Conservation (phyloP, 2,329 filamentous ascomycete species). For the Apiospora marii region DNA sequence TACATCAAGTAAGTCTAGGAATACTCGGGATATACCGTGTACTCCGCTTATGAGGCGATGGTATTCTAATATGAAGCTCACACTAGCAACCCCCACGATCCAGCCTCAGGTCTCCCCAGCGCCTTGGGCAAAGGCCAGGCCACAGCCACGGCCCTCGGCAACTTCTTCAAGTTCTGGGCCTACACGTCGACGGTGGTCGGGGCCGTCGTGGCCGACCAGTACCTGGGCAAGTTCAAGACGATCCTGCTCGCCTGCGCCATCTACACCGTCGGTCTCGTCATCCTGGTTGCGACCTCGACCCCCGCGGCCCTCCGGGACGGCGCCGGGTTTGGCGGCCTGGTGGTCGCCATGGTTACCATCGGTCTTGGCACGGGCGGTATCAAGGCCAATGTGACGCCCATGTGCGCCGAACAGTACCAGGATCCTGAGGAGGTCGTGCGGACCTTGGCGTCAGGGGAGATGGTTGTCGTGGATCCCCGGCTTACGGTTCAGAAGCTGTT, state of each 20-base stretch:
- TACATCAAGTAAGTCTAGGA: slow-evolving; percentile 56
- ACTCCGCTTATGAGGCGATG: not conserved
- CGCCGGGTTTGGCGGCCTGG: slow-evolving; percentile 57
- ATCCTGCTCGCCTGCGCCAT: slow-evolving; percentile 64
- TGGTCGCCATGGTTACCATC: slow-evolving; percentile 66
- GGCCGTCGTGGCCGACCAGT: slow-evolving; percentile 62
- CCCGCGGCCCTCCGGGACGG: slow-evolving; percentile 46
- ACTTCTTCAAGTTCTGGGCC: slow-evolving; percentile 61
- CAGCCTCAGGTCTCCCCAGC: slow-evolving; percentile 51
- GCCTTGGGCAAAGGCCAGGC: slow-evolving; percentile 64
- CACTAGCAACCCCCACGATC: slow-evolving; percentile 28
- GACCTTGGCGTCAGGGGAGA: slow-evolving; percentile 58
- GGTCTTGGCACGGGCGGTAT: slow-evolving; percentile 74
- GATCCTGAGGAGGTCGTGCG: slow-evolving; percentile 60
- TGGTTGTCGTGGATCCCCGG: slow-evolving; percentile 72
- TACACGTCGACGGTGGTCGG: slow-evolving; percentile 44
- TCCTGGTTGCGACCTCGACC: slow-evolving; percentile 61
- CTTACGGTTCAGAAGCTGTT: slow-evolving; percentile 74
- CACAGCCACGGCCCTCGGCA: slow-evolving; percentile 64
- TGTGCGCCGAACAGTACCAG: slow-evolving; percentile 72
- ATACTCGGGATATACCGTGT: not conserved
- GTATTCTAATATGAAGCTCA: not conserved
- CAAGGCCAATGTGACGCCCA: slow-evolving; percentile 68
- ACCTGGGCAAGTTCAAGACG: slow-evolving; percentile 68
- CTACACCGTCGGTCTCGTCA: slow-evolving; percentile 64